Evolutionary conservation across 495 filamentous ascomycete genomes (phyloP), one percentile per base, ranked within the genome.

Genomic region (Penicillium tannophilum): DNA sequence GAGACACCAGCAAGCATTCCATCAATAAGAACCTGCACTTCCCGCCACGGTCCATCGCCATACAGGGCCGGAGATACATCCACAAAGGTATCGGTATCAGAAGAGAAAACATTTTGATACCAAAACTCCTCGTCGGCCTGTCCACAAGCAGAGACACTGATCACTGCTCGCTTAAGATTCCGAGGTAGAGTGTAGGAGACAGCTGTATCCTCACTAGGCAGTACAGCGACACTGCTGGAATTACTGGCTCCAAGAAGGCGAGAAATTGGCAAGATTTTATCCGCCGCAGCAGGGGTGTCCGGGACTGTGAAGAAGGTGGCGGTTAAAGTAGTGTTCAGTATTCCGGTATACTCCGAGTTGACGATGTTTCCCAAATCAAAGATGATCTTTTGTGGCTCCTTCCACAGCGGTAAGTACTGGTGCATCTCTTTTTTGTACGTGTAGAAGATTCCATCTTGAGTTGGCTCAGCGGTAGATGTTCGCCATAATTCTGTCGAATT

Each of bases 401-500:
- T 47, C 44, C 44, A 47, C 11, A 47, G 44, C 14, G 44, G 20
- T 12, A 47, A 20, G 44, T 47, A 47, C 23, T 47, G 44, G 44
- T 47, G 44, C 44, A 47, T 47, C n/a, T 47, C 44, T 20, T 47
- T 47, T 26, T 19, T 47, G 44, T 47, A 47, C 4, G 44, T 24
- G 44, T 47, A 47, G 4, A 26, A 47, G 19, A 47, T 47, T 28
- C 44, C 44, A 47, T 47, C 44, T 14, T 19, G 7, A 6, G 44
- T 47, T 47, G 44, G 44, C 44, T 47, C 44, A 14, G 44, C 44
- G 20, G 44, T 47, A n/a, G 44, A 47, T 24, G 44, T 47, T 47
- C 44, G 14, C 44, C 44, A 47, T 6, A 47, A 16, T 26, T 47
- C 44, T 12, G 44, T 47, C 11, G 44, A 47, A 16, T 47, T 47